A percentile compares a stretch with the other conserved stretches of the same genome.
Evolutionary conservation across 2,329 filamentous ascomycete genomes (phyloP).

Genomic region (Verticillium nonalfalfae): DNA sequence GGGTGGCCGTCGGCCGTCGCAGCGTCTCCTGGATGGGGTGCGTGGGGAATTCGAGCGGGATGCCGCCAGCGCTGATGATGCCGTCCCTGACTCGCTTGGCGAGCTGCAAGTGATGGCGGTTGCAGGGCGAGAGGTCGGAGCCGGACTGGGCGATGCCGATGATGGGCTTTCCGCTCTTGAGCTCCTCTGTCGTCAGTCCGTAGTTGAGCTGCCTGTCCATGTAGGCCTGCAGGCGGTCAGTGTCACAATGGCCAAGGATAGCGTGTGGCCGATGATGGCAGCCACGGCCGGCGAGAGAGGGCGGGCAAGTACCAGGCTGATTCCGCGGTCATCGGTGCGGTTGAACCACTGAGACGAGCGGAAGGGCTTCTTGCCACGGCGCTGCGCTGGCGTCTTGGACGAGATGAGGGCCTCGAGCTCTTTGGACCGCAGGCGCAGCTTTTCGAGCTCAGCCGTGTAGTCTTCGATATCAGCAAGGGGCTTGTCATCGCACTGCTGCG

Average conservation of each 20-base stretch:
- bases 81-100: conserved; percentile 43
- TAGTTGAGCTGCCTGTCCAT: conserved; percentile 44
- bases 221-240: conserved; percentile 31
- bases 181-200: conserved; percentile 39
- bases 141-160: conserved; percentile 46
- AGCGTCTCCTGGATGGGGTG: conserved; percentile 45
- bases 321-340: conserved; percentile 6
- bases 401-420: conserved; percentile 1
- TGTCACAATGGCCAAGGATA: too few species aligned
- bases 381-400: not conserved
- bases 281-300: not conserved
- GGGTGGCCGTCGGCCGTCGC: conserved; percentile 37
- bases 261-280: not conserved
- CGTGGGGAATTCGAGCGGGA: conserved; percentile 44
- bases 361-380: not conserved
- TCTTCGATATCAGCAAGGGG: conserved; percentile 2
- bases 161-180: conserved; percentile 41
- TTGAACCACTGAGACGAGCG: conserved; percentile 12
- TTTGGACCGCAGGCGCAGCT: not conserved
- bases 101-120: conserved; percentile 40
- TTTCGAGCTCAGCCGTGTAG: conserved; percentile 1
- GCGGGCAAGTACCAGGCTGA: not conserved
- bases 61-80: conserved; percentile 39
- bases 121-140: conserved; percentile 43
- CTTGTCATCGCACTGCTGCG: conserved; percentile 1